A percentile compares a stretch with the other conserved stretches of the same genome.
phyloP scores from a whole-genome alignment of 805 yeast genomes.

The Kodamaea nitidulidarum region DNA sequence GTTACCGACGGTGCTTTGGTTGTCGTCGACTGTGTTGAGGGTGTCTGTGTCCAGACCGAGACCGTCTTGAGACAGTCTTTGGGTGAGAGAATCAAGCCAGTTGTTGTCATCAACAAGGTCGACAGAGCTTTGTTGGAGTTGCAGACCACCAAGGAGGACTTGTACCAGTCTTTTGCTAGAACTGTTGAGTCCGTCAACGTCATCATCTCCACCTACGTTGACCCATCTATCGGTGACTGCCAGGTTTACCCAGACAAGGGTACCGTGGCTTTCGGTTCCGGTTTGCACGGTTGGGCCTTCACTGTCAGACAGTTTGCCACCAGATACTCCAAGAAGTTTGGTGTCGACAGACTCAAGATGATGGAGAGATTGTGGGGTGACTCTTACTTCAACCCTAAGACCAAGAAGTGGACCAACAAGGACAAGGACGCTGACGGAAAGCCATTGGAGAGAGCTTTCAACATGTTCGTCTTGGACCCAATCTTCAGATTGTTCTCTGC shows the following conservation, averaged over 20 bases:
- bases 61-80: constrained; percentile 98
- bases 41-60: constrained; percentile 99
- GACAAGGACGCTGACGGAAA: constrained; percentile 94
- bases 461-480: constrained; percentile 98
- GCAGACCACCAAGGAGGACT: constrained; percentile 98
- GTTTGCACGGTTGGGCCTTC: constrained; percentile 99
- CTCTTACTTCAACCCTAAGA: constrained; percentile 99
- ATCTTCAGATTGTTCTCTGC: constrained; percentile 96
- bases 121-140: constrained; percentile 99
- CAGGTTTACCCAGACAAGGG: constrained; percentile 99
- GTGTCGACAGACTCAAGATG: constrained; percentile 97
- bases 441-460: constrained; percentile 97
- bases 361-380: constrained; percentile 99
- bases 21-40: constrained; percentile 98
- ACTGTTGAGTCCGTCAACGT: constrained; percentile 99
- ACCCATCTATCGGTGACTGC: constrained; percentile 85
- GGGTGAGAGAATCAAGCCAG: constrained; percentile 99
- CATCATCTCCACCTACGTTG: constrained; percentile 92
- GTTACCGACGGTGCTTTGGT: constrained; percentile 99
- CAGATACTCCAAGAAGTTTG: constrained; percentile 98
- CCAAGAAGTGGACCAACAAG: constrained; percentile 98
- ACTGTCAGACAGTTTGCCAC: constrained; percentile 97
- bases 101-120: constrained; percentile 97
- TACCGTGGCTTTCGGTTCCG: constrained; percentile 99
- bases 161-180: constrained; percentile 97